Evolutionary conservation across 768 basidiomycete species (phyloP).

Genomic region (Suillus fuscotomentosus): DNA sequence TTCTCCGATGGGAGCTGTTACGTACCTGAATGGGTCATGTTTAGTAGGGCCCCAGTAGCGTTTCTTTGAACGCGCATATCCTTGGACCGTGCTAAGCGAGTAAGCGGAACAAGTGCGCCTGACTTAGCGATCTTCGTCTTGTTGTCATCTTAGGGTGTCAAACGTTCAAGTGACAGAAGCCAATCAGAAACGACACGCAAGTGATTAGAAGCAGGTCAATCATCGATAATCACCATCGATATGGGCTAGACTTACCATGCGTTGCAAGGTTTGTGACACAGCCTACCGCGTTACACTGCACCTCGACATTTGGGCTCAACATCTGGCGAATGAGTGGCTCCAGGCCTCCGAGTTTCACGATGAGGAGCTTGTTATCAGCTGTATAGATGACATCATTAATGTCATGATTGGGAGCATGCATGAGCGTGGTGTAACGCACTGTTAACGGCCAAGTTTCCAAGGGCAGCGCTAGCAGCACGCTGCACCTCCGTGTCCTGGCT

Average conservation of each 20-base stretch:
- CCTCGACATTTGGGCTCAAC: conserved; percentile 98
- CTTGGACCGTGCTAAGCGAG: conserved; percentile 93
- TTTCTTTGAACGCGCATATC: conserved; percentile 99
- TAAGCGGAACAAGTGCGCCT: conserved; percentile 96
- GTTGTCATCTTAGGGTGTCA: conserved; percentile 77
- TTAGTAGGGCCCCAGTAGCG: conserved; percentile 94
- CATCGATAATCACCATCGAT: conserved; percentile 6
- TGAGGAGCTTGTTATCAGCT: conserved; percentile 99
- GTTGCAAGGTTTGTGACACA: conserved; percentile 99
- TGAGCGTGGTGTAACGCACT: conserved; percentile 54
- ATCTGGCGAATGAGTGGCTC: conserved; percentile 98
- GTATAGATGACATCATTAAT: conserved; percentile 10
- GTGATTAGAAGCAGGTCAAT: conserved; percentile 7
- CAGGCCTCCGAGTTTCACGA: conserved; percentile 95
- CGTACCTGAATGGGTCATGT: conserved; percentile 98
- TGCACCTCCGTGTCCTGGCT: conserved; percentile 99
- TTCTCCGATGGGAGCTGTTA: conserved; percentile 5
- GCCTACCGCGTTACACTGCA: conserved; percentile 99
- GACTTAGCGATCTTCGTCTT: conserved; percentile 99
- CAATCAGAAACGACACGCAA: conserved; percentile 10
- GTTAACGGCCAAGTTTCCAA: conserved; percentile 97
- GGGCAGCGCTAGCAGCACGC: conserved; percentile 93
- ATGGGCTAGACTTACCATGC: conserved; percentile 63
- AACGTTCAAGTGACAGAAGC: conserved; percentile 9
- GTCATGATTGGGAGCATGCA: conserved; percentile 9